These are phyloP conservation scores for Didymella arachidicola DNA, from an alignment of 2,329 filamentous ascomycete species.

Conservation along the genomic window DNA sequence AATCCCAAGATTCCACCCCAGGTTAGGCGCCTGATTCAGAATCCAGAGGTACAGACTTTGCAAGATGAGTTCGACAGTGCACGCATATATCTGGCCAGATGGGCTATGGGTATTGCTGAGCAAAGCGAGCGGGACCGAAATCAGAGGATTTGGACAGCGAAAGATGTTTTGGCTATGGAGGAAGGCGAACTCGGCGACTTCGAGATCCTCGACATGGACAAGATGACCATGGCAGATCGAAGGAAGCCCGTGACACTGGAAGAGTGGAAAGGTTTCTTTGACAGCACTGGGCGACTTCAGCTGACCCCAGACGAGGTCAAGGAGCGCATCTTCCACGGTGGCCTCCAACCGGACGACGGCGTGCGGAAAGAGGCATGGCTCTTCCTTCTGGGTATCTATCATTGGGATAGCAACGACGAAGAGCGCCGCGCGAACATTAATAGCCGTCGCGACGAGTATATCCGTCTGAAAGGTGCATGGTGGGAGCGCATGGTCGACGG, in stretches of 20 bases:
- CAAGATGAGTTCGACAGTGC: constrained; percentile 98
- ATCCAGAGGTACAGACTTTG: constrained; percentile 91
- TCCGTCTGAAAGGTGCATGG: constrained; percentile 92
- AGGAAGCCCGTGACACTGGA: constrained; percentile 78
- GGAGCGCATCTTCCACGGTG: constrained; percentile 95
- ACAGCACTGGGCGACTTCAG: constrained; percentile 76
- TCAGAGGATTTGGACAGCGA: constrained; percentile 90
- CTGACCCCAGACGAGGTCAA: constrained; percentile 92
- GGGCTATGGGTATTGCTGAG: constrained; percentile 99
- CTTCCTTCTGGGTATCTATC: constrained; percentile 88
- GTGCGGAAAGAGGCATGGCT: constrained; percentile 97
- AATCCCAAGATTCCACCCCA: constrained; percentile 92
- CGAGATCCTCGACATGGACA: constrained; percentile 84
- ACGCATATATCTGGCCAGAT: constrained; percentile 89
- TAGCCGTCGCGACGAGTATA: constrained; percentile 89
- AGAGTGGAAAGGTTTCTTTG: constrained; percentile 94
- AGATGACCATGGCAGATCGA: constrained; percentile 76
- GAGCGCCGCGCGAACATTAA: constrained; percentile 85
- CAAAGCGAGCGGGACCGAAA: constrained; percentile 89
- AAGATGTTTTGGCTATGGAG: constrained; percentile 91
- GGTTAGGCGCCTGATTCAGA: constrained; percentile 81
- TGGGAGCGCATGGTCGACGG: constrained; percentile 93
- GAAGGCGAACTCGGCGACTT: constrained; percentile 96
- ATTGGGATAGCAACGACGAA: constrained; percentile 89
- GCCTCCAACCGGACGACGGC: constrained; percentile 85